A percentile compares a stretch with the other conserved stretches of the same genome.
These are phyloP conservation scores for Agroathelia rolfsii DNA, from an alignment of 1,284 basidiomycete genomes.

Conservation along the genomic window DNA sequence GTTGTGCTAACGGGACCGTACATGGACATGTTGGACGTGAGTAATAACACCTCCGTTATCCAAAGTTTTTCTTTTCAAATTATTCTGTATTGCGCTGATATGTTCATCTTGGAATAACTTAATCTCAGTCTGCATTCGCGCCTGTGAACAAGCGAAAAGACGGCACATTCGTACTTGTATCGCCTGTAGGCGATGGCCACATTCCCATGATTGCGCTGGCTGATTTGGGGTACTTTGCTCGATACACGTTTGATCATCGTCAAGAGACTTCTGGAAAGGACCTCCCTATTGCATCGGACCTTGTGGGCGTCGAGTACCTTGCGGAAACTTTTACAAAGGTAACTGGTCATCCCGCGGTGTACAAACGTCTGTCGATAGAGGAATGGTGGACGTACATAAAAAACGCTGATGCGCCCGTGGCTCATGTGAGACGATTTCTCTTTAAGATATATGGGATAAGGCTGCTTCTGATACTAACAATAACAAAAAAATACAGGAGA, in stretches of 20 bases:
- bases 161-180: constrained; percentile 34
- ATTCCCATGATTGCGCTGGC: constrained; percentile 33
- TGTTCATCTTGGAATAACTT: constrained; percentile 3
- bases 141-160: constrained; percentile 29
- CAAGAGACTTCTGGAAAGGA: constrained; percentile 28
- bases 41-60: not conserved
- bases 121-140: constrained; percentile 25
- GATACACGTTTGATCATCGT: constrained; percentile 36
- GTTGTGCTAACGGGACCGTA: constrained; percentile 22
- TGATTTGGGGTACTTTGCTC: constrained; percentile 38
- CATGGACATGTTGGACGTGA: constrained; percentile 23
- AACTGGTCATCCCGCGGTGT: constrained; percentile 30
- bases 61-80: constrained; percentile 3
- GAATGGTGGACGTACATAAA: constrained; percentile 29
- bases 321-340: constrained; percentile 32
- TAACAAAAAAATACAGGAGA: too few relatives aligned
- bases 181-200: constrained; percentile 27
- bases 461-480: too few relatives aligned
- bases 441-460: too few relatives aligned
- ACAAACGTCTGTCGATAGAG: constrained; percentile 27
- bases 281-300: constrained; percentile 31
- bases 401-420: constrained; percentile 25
- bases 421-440: constrained; percentile 19
- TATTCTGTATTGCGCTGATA: constrained; percentile 1
- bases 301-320: constrained; percentile 35